A percentile compares a stretch with the other conserved stretches of the same genome.
Conservation (phyloP, 2,329 filamentous ascomycete genomes). For the Venturia asperata region DNA sequence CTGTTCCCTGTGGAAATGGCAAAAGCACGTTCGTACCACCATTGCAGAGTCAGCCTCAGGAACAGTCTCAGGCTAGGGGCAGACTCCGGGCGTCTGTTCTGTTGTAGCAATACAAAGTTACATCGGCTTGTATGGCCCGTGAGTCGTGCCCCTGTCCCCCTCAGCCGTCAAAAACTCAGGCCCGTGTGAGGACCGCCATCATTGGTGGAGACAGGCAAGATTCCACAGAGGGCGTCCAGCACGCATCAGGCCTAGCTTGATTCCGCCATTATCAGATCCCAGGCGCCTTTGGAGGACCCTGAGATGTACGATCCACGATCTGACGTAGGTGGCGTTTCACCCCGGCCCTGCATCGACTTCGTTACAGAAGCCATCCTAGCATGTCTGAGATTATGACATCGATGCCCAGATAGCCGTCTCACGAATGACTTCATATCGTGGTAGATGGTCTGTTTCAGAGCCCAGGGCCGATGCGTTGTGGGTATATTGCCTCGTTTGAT, state of each 20-base stretch:
- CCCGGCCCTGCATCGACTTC: neutral
- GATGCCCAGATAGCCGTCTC: neutral
- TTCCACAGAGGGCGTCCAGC: neutral
- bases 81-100: neutral
- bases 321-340: neutral
- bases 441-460: neutral
- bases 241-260: neutral
- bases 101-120: slow-evolving; percentile 5
- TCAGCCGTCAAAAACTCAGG: neutral
- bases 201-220: neutral
- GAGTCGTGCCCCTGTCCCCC: neutral
- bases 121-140: neutral
- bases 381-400: slow-evolving; percentile 8
- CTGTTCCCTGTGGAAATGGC: neutral
- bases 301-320: neutral
- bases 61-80: neutral
- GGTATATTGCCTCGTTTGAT: neutral
- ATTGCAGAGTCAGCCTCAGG: neutral
- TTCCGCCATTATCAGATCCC: neutral
- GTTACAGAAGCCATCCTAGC: neutral
- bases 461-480: neutral
- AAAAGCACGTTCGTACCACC: neutral
- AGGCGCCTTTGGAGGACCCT: neutral
- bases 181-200: neutral
- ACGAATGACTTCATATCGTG: slow-evolving; percentile 8